Conservation (phyloP, 129 eudicot species). For the Flaveria linearis region DNA sequence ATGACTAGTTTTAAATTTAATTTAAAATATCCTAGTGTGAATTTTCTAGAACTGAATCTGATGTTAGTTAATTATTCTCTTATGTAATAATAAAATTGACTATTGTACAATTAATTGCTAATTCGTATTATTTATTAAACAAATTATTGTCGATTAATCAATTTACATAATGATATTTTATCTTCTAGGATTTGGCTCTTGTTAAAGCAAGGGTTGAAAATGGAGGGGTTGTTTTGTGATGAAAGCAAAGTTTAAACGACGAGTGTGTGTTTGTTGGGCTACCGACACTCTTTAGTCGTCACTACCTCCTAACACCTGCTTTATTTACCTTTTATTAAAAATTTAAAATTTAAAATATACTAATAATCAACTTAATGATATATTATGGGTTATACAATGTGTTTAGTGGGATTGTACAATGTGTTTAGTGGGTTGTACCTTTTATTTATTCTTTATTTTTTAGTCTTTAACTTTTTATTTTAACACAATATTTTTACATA, state of each 20-base stretch:
- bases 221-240: conserved; percentile 27
- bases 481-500: too few relatives aligned
- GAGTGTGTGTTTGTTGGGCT: conserved; percentile 15
- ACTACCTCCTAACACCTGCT: conserved; percentile 3
- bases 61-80: not conserved
- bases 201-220: not conserved
- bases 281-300: conserved; percentile 32
- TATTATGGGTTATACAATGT: too few relatives aligned
- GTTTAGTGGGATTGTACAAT: too few relatives aligned
- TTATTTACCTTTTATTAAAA: not conserved
- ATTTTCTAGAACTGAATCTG: not conserved
- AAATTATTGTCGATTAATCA: not conserved
- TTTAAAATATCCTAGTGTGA: not conserved
- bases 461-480: too few relatives aligned
- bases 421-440: too few relatives aligned
- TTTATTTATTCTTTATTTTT: too few relatives aligned
- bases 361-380: too few relatives aligned
- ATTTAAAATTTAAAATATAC: too few relatives aligned
- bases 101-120: not conserved
- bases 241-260: conserved; percentile 1
- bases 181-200: not conserved
- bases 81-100: not conserved
- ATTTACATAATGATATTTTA: not conserved
- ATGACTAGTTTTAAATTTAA: not conserved
- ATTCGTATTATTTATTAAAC: too few relatives aligned